A percentile compares a stretch with the other conserved stretches of the same genome.
phyloP scores from a whole-genome alignment of 2,329 filamentous ascomycete species.

The Colletotrichum sp. region DNA sequence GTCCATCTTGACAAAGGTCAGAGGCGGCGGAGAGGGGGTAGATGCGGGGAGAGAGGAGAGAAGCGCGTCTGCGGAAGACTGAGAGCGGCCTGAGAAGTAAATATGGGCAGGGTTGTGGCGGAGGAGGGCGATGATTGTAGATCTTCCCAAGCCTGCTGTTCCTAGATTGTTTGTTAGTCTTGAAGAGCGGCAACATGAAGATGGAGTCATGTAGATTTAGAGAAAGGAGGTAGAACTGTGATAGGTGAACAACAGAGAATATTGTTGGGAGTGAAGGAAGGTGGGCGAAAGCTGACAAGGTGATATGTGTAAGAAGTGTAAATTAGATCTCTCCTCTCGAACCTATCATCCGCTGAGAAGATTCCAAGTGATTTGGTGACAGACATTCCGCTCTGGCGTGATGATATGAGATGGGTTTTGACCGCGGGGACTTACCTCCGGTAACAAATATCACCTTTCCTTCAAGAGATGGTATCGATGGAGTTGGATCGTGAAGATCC shows the following conservation, averaged over 20 bases:
- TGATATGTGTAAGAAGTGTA: fast-evolving
- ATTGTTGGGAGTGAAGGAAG: no score
- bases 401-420: no score
- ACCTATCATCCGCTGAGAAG: not conserved
- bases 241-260: not conserved
- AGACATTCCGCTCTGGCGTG: no score
- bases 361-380: no score
- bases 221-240: not conserved
- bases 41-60: conserved; percentile 31
- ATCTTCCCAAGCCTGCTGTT: conserved; percentile 17
- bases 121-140: conserved; percentile 5
- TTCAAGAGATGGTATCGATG: conserved; percentile 42
- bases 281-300: not conserved
- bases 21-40: not conserved
- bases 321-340: not conserved
- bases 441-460: conserved; percentile 57
- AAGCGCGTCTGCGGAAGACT: conserved; percentile 46
- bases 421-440: conserved; percentile 50
- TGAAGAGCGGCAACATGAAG: no score
- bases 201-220: not conserved
- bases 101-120: conserved; percentile 54
- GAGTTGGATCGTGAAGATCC: conserved; percentile 1
- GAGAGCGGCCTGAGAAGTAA: conserved; percentile 57
- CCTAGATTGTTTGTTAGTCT: not conserved
- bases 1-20: conserved; percentile 48